These are phyloP conservation scores for Xylaria arbuscula DNA, from an alignment of 2,329 filamentous ascomycete genomes.

Conservation along the genomic window DNA sequence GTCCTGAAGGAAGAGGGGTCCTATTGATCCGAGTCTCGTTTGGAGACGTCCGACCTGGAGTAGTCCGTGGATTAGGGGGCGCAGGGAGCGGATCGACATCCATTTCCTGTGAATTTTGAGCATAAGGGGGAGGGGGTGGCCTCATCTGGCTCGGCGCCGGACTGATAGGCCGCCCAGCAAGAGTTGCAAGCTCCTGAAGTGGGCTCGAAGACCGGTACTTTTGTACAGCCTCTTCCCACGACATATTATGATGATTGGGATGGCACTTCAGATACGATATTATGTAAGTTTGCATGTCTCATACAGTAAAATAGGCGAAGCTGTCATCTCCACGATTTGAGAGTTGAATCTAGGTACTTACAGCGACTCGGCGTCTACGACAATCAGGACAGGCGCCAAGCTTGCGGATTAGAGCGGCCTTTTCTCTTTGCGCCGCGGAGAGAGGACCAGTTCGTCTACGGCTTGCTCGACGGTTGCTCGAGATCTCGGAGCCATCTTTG, in stretches of 20 bases:
- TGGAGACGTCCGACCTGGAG: constrained; percentile 53
- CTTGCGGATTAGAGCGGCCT: constrained; percentile 69
- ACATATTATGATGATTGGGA: constrained; percentile 69
- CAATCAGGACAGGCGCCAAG: constrained; percentile 68
- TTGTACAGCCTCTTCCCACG: constrained; percentile 67
- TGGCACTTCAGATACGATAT: constrained; percentile 60
- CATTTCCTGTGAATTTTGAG: constrained; percentile 64
- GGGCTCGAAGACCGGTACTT: constrained; percentile 67
- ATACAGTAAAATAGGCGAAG: constrained; percentile 6
- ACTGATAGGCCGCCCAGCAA: constrained; percentile 59
- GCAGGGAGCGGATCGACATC: constrained; percentile 61
- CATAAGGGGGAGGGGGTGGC: constrained; percentile 55
- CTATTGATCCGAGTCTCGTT: constrained; percentile 62
- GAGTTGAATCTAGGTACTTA: constrained; percentile 55
- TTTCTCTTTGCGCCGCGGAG: constrained; percentile 67
- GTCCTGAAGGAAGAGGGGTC: constrained; percentile 67
- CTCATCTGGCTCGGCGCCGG: constrained; percentile 56
- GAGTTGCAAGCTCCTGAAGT: constrained; percentile 61
- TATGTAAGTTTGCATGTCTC: constrained; percentile 42
- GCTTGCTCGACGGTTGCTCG: constrained; percentile 65
- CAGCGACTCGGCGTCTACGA: constrained; percentile 66
- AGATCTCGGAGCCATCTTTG: constrained; percentile 65
- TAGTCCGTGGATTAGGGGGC: constrained; percentile 42
- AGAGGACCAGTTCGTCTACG: constrained; percentile 69
- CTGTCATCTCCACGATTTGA: constrained; percentile 20